Evolutionary conservation across 306 rosid species (phyloP).

Genomic region (Castanospermum australe): DNA sequence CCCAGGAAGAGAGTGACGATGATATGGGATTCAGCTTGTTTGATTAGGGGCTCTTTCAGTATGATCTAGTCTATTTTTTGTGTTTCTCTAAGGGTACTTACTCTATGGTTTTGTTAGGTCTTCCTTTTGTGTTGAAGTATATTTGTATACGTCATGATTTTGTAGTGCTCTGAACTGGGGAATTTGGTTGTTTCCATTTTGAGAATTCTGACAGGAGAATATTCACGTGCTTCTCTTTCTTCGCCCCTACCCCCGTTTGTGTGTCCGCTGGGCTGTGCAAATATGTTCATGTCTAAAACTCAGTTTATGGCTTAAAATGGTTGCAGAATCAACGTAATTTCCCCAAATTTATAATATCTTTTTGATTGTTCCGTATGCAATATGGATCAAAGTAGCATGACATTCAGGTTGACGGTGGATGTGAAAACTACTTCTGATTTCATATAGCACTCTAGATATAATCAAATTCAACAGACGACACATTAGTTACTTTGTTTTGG

Average conservation of each 20-base stretch:
- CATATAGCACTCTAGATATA: neutral
- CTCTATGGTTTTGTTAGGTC: conserved; percentile 16
- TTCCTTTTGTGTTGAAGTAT: neutral
- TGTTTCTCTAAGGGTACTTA: neutral
- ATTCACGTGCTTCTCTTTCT: neutral
- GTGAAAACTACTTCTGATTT: neutral
- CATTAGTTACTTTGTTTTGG: neutral
- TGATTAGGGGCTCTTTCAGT: conserved; percentile 44
- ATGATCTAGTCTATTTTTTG: conserved; percentile 11
- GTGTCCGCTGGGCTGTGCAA: neutral
- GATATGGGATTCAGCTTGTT: conserved; percentile 79
- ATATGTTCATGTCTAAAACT: too few species aligned
- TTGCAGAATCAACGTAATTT: neutral
- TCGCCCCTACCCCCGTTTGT: neutral
- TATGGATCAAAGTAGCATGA: neutral
- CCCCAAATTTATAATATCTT: neutral
- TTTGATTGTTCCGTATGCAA: neutral
- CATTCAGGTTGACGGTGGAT: neutral
- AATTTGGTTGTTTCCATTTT: neutral
- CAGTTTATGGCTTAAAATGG: neutral
- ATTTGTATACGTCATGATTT: conserved; percentile 18
- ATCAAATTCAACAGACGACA: neutral
- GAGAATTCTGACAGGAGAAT: neutral
- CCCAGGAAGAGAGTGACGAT: conserved; percentile 73
- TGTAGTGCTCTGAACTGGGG: conserved; percentile 12